Conservation (phyloP, 169 alveolate genomes). For the Plasmodium reichenowi region DNA sequence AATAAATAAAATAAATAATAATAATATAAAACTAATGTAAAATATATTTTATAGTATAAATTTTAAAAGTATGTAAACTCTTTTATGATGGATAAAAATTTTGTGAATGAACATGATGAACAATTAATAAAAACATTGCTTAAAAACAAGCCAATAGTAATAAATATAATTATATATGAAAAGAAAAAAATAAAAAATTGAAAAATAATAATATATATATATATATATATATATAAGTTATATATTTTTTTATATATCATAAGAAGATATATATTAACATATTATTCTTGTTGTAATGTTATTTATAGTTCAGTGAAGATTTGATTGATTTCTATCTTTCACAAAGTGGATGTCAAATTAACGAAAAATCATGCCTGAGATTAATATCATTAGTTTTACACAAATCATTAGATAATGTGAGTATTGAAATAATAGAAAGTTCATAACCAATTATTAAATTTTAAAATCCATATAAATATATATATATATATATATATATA, state of each 20-base stretch:
- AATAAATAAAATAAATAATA: neutral
- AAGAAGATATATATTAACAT: too few relatives aligned
- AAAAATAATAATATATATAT: neutral
- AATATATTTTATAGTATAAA: neutral
- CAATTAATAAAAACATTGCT: constrained; percentile 53
- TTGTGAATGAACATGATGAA: constrained; percentile 65
- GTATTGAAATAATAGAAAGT: neutral
- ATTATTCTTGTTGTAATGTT: neutral
- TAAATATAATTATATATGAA: neutral
- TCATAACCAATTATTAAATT: neutral
- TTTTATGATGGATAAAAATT: constrained; percentile 69
- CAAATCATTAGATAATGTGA: constrained; percentile 64
- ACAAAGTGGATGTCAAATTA: constrained; percentile 53
- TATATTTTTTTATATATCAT: neutral
- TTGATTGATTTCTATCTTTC: constrained; percentile 64
- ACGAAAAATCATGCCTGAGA: constrained; percentile 63
- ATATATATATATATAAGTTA: neutral
- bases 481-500: neutral
- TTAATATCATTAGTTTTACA: constrained; percentile 66
- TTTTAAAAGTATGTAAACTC: neutral
- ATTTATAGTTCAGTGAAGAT: constrained; percentile 70
- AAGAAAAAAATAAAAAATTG: neutral
- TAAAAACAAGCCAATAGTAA: constrained; percentile 62
- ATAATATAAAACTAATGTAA: neutral
- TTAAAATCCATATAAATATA: neutral